Evolutionary conservation across 345 rosid species (phyloP), one percentile per base, ranked within the genome.

Genomic region (Aurinia saxatilis): DNA sequence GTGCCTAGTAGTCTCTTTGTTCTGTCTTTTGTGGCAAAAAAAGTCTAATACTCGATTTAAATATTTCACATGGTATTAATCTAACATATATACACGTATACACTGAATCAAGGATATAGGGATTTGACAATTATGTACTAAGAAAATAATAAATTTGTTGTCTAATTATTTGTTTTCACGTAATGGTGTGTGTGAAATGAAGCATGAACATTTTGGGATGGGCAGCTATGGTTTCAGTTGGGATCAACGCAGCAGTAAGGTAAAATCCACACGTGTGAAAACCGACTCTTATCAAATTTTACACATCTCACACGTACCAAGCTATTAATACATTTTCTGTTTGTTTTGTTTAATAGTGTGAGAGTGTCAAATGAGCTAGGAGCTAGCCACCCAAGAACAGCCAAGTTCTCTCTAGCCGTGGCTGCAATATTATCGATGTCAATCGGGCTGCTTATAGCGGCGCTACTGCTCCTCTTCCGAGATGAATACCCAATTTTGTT

Each of bases 361-460:
- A 78, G 95, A 68, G 76, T 87, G 17, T 90, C 97, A 41, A 90
- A 90, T 62, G 97, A 90, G 69, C 70, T 90, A n/a, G 97, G 97
- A 17, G 97, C 95, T 37, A 81, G 61, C 35, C 95, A 87, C 29
- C 91, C 88, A 34, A 82, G 86, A 66, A 70, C 84, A 7, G 91
- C 88, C 33, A 85, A 70, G 44, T 78, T 87, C 37, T 80, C 97
- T 30, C 66, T 87, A 15, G 73, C 82, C 15, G 95, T 90, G 30
- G 95, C 97, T 0, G 83, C 75, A 6, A 29, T 77, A 16, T 58
- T 82, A 13, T 81, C 97, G 0, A 71, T 81, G 36, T 0, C 68
- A 5, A 66, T 87, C 0, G 95, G 95, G 18, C 40, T 80, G 9
- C 3, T 36, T 17, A 72, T 87, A 31, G 72, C 98, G 0, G 13